Evolutionary conservation across 495 filamentous ascomycete genomes (phyloP), one percentile per base, ranked within the genome.

Genomic region (Cercophora scortea): DNA sequence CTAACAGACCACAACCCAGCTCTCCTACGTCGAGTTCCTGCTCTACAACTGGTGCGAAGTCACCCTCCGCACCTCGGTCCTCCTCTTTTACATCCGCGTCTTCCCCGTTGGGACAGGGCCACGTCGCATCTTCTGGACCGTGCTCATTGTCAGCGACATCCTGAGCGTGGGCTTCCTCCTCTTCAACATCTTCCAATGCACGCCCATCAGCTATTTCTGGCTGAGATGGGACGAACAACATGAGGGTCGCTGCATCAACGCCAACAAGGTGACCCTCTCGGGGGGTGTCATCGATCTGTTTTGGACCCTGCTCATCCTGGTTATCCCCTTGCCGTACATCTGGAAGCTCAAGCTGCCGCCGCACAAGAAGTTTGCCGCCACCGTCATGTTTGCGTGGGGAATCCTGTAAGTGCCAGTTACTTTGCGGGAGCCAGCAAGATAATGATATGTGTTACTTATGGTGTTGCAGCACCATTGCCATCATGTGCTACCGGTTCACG

Each of bases 131-230:
- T 46, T 57, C 33, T 57, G 55, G 55, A 50, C 44, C 19, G 52
- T 50, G 18, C 8, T 57, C 51, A 16, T 46, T 46, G 45, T 59
- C 12, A 35, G 16, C 49, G 42, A 46, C 32, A 11, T 55, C 15
- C 54, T 41, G 32, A 49, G 57, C 35, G 25, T 55, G 32, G 11
- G 41, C 16, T 55, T 47, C 19, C 15, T 59, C 32, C 36, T 59
- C 12, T 35, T 55, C 13, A 49, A 48, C 17, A 53, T 59, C 36
- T 68, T 66, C 47, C 57, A 57, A 15, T 68, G 65, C 36, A 35
- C 56, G 11, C 65, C 65, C 6, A 43, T 68, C 32, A 53, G 56
- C 38, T 50, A 55, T 3, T 65, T 62, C 35, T 69, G 66, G 66
- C 47, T 60, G 2, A 16, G 56, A 13, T 57, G 55, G 43, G 58